Conservation (phyloP, 768 basidiomycete species). For the Leccinum fibrillosum region DNA sequence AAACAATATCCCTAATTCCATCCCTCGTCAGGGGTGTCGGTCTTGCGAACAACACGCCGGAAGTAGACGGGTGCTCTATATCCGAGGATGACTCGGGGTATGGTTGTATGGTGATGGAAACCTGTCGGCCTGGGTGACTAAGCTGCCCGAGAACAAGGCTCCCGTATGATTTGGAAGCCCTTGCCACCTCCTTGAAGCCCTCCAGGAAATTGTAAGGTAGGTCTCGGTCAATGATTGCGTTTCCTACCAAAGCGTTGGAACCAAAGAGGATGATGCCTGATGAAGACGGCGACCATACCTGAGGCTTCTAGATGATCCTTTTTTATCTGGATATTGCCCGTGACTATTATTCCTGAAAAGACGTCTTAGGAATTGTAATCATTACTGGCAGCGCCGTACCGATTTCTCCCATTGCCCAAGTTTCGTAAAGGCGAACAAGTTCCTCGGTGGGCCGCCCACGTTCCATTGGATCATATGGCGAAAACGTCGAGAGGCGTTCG, state of each 20-base stretch:
- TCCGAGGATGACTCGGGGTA: constrained; percentile 35
- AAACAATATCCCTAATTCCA: constrained; percentile 50
- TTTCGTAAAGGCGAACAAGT: constrained; percentile 33
- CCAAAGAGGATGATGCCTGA: neutral
- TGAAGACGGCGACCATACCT: constrained; percentile 14
- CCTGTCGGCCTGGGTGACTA: constrained; percentile 34
- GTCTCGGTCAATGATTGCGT: constrained; percentile 31
- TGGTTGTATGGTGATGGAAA: constrained; percentile 33
- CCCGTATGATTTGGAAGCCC: constrained; percentile 30
- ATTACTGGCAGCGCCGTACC: constrained; percentile 13
- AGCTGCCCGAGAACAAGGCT: constrained; percentile 32
- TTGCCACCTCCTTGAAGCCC: constrained; percentile 22
- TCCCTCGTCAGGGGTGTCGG: constrained; percentile 38
- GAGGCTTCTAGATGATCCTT: constrained; percentile 33
- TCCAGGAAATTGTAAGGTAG: constrained; percentile 23
- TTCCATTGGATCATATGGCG: constrained; percentile 25
- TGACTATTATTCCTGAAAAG: constrained; percentile 29
- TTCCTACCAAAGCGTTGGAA: constrained; percentile 18
- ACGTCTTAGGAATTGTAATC: constrained; percentile 1
- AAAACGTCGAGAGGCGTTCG: constrained; percentile 34
- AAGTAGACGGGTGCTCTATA: constrained; percentile 32
- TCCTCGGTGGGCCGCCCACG: constrained; percentile 34
- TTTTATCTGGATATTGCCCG: constrained; percentile 35
- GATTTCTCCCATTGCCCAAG: constrained; percentile 31
- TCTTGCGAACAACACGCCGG: constrained; percentile 30